A percentile compares a stretch with the other conserved stretches of the same genome.
Evolutionary conservation across 768 basidiomycete species (phyloP).

Genomic region (Chalciporus chontae): DNA sequence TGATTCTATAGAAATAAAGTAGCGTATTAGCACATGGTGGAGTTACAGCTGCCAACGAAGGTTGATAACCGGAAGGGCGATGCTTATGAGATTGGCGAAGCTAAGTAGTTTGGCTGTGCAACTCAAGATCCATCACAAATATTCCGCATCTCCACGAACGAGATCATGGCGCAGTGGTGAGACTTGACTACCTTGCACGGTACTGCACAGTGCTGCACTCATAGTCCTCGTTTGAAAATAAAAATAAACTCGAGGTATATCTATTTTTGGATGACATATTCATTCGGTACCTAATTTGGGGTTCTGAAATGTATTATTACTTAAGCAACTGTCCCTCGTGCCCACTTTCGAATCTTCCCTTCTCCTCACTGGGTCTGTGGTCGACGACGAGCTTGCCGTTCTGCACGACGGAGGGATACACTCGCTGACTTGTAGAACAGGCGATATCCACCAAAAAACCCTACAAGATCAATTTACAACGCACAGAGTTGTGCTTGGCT

Average conservation of each 20-base stretch:
- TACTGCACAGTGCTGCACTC: no score
- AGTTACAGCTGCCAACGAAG: no score
- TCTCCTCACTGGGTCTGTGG: neutral
- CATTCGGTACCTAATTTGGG: constrained; percentile 15
- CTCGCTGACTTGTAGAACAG: neutral
- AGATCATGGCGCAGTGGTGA: no score
- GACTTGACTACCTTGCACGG: no score
- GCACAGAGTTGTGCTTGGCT: constrained; percentile 10
- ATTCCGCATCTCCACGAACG: no score
- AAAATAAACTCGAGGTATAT: neutral
- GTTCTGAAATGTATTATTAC: constrained; percentile 17
- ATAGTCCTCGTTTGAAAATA: no score
- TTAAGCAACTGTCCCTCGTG: constrained; percentile 19
- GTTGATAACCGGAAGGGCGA: no score
- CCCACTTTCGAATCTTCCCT: constrained; percentile 7
- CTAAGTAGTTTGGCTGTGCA: no score
- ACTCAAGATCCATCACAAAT: no score
- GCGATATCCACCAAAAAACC: neutral
- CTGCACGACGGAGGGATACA: neutral
- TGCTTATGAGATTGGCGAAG: no score
- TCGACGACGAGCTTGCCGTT: constrained; percentile 9
- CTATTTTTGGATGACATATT: constrained; percentile 2
- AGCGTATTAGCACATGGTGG: no score
- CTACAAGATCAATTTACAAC: neutral
- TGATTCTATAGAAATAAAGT: no score